Percentiles rank a stretch among this genome's conserved stretches.
Conservation (phyloP, 768 basidiomycete species). For the Phylloporus arenicola region DNA sequence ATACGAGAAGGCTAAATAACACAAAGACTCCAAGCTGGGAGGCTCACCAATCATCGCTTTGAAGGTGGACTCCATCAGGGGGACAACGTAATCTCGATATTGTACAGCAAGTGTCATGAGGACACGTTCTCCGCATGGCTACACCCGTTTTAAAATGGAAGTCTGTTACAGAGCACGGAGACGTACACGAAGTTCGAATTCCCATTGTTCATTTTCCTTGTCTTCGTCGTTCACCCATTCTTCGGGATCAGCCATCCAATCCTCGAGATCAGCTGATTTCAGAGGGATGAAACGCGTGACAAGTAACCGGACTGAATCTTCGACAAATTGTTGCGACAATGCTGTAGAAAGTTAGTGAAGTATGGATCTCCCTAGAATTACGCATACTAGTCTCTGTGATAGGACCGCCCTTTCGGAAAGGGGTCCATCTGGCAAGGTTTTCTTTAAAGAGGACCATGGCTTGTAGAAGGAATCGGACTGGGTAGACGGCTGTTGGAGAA, state of each 20-base stretch:
- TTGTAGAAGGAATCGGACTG: conserved; percentile 76
- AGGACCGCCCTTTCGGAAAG: conserved; percentile 53
- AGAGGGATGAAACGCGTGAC: conserved; percentile 84
- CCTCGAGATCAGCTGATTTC: conserved; percentile 72
- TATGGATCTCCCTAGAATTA: neutral
- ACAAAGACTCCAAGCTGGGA: neutral
- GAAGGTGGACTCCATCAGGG: conserved; percentile 58
- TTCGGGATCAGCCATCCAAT: conserved; percentile 86
- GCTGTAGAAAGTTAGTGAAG: conserved; percentile 35
- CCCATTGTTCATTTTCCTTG: conserved; percentile 87
- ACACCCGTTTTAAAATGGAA: neutral
- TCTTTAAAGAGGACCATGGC: conserved; percentile 85
- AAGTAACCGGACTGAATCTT: conserved; percentile 67
- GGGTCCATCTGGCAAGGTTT: conserved; percentile 72
- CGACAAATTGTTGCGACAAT: conserved; percentile 64
- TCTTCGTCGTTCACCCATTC: conserved; percentile 92
- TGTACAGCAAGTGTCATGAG: conserved; percentile 72
- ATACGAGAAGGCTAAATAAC: neutral
- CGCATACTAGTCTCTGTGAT: conserved; percentile 54
- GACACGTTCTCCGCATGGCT: conserved; percentile 95
- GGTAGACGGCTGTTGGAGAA: conserved; percentile 57
- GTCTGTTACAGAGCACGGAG: neutral
- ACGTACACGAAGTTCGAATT: conserved; percentile 83
- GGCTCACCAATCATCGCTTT: conserved; percentile 52
- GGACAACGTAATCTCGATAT: conserved; percentile 64